phyloP scores from a whole-genome alignment of 306 rosid genomes.

The Ochetophila trinervis region DNA sequence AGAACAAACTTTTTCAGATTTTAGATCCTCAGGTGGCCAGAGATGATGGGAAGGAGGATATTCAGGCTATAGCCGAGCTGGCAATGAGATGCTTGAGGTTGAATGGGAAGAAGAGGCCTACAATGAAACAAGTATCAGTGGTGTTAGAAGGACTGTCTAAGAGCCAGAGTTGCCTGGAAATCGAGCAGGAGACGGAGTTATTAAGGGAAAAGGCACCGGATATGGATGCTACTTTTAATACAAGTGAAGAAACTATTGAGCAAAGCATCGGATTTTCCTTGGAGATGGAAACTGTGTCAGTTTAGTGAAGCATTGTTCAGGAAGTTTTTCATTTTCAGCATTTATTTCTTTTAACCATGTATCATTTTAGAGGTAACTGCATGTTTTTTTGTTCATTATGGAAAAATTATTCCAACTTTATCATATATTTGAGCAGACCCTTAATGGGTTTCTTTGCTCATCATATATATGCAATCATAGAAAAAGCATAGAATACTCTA shows the following conservation, averaged over 20 bases:
- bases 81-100: slow-evolving; percentile 47
- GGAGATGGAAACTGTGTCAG: slow-evolving; percentile 29
- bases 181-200: not conserved
- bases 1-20: slow-evolving; percentile 24
- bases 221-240: not conserved
- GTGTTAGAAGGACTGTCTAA: slow-evolving; percentile 44
- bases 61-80: slow-evolving; percentile 35
- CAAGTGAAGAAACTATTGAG: slow-evolving; percentile 21
- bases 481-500: too few species aligned
- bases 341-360: too few species aligned
- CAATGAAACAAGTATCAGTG: slow-evolving; percentile 45
- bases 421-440: too few species aligned
- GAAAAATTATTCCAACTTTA: too few species aligned
- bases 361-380: too few species aligned
- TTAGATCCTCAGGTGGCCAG: slow-evolving; percentile 31
- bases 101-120: slow-evolving; percentile 46
- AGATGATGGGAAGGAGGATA: slow-evolving; percentile 30
- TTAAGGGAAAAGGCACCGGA: not conserved
- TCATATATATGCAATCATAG: too few species aligned
- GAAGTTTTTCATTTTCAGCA: not conserved
- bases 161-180: slow-evolving; percentile 14
- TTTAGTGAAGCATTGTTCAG: not conserved
- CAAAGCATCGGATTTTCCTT: slow-evolving; percentile 24
- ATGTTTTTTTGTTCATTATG: too few species aligned
- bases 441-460: too few species aligned